Conservation (phyloP, 164 flowering plant genomes). For the Magnolia officinalis region DNA sequence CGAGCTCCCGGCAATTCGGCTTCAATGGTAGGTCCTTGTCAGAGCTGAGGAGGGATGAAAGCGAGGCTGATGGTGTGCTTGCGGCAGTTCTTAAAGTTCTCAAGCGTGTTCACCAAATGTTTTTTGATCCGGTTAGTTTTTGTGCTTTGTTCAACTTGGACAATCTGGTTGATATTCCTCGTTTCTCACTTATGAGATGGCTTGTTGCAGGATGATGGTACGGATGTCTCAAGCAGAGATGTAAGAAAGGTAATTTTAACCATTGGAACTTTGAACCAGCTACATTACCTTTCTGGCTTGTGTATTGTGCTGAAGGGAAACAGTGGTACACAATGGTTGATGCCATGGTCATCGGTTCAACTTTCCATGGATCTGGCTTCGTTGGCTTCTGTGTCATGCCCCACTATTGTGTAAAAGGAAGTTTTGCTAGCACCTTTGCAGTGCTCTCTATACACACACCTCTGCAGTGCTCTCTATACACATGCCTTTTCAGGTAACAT, state of each 20-base stretch:
- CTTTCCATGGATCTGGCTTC: not conserved
- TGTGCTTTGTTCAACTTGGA: not conserved
- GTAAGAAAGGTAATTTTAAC: conserved; percentile 52
- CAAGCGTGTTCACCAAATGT: conserved; percentile 47
- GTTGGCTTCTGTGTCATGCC: not conserved
- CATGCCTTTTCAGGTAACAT: no score
- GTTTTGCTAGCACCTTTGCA: not conserved
- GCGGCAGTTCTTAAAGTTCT: conserved; percentile 61
- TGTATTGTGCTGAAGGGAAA: not conserved
- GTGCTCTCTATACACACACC: no score
- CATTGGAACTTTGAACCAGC: not conserved
- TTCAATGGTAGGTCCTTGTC: conserved; percentile 51
- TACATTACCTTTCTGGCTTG: not conserved
- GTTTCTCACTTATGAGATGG: not conserved
- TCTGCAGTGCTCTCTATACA: no score
- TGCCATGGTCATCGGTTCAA: not conserved
- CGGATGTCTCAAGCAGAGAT: conserved; percentile 41
- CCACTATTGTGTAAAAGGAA: not conserved
- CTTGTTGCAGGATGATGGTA: conserved; percentile 40
- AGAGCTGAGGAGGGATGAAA: conserved; percentile 66
- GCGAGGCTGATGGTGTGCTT: conserved; percentile 72
- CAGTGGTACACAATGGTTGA: not conserved
- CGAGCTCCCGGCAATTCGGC: conserved; percentile 65
- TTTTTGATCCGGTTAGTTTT: conserved; percentile 50
- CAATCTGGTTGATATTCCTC: not conserved